phyloP scores from a whole-genome alignment of 2,329 filamentous ascomycete genomes.

The Delphinella strobiligena region DNA sequence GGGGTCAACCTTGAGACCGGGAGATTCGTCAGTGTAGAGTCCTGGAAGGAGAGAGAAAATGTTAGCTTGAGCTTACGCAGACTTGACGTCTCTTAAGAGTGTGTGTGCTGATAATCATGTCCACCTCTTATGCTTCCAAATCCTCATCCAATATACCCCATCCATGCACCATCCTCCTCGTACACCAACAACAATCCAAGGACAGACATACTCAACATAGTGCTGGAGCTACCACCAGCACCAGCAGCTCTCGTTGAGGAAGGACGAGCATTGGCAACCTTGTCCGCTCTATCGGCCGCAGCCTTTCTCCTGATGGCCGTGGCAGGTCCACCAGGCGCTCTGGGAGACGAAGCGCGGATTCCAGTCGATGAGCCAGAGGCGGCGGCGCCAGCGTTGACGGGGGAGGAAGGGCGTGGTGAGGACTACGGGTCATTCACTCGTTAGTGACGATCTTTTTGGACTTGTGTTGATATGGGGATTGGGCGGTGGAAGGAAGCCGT shows the following conservation, averaged over 20 bases:
- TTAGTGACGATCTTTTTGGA: too few relatives aligned
- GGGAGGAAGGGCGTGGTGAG: conserved; percentile 22
- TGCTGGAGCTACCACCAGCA: conserved; percentile 90
- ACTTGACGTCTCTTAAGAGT: too few relatives aligned
- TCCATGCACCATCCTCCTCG: not conserved
- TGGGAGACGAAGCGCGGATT: conserved; percentile 72
- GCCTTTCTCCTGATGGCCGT: conserved; percentile 92
- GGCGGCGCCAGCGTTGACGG: conserved; percentile 25
- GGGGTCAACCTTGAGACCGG: conserved; percentile 92
- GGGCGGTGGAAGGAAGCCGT: too few relatives aligned
- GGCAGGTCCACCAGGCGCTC: conserved; percentile 84
- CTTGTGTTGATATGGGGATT: too few relatives aligned
- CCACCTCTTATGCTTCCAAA: conserved; percentile 13
- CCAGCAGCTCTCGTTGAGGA: conserved; percentile 87
- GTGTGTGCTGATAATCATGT: too few relatives aligned
- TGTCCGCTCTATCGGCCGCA: conserved; percentile 94
- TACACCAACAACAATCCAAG: not conserved
- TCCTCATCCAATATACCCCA: conserved; percentile 1
- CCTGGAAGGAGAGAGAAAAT: conserved; percentile 32
- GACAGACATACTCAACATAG: conserved; percentile 79
- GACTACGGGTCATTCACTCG: conserved; percentile 18
- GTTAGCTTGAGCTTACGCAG: too few relatives aligned
- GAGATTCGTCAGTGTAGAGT: conserved; percentile 97
- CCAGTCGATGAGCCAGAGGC: conserved; percentile 56
- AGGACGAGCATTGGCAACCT: conserved; percentile 84